A percentile compares a stretch with the other conserved stretches of the same genome.
phyloP scores from a whole-genome alignment of 1,284 basidiomycete species.

The Ganoderma lucidum region DNA sequence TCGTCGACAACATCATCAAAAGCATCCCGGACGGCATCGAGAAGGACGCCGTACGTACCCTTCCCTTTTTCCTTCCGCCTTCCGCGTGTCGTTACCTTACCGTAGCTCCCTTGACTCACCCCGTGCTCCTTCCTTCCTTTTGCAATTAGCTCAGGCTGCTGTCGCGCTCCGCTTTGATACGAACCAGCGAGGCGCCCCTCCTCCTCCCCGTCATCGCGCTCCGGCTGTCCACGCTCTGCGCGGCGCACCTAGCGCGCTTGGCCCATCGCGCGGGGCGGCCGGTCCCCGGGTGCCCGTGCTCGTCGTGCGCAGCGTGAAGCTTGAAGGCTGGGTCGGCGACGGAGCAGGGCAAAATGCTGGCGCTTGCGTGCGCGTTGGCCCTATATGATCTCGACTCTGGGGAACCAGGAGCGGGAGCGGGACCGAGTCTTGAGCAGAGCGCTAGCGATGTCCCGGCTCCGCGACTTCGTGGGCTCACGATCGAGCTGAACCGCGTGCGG shows the following conservation, averaged over 20 bases:
- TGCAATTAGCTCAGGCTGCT: constrained; percentile 59
- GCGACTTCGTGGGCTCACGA: not conserved
- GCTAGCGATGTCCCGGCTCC: not conserved
- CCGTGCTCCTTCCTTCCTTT: constrained; percentile 13
- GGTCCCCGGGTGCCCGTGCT: not conserved
- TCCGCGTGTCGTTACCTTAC: not conserved
- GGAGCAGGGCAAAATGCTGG: not conserved
- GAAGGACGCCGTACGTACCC: constrained; percentile 72
- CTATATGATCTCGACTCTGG: not conserved
- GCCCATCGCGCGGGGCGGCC: not conserved
- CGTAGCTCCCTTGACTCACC: not conserved
- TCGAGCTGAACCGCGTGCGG: constrained; percentile 1
- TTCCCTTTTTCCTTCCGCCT: not conserved
- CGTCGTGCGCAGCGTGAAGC: not conserved
- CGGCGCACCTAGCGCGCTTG: not conserved
- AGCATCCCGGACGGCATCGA: constrained; percentile 94
- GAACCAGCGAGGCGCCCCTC: constrained; percentile 49
- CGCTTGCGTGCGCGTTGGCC: not conserved
- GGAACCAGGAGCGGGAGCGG: too few species aligned
- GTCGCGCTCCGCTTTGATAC: constrained; percentile 63
- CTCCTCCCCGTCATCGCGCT: constrained; percentile 16
- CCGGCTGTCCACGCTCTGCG: not conserved
- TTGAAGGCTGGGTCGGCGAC: not conserved
- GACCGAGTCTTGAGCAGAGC: too few species aligned
- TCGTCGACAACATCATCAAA: constrained; percentile 86